phyloP scores from a whole-genome alignment of 306 rosid species.

The Vicia sativa region DNA sequence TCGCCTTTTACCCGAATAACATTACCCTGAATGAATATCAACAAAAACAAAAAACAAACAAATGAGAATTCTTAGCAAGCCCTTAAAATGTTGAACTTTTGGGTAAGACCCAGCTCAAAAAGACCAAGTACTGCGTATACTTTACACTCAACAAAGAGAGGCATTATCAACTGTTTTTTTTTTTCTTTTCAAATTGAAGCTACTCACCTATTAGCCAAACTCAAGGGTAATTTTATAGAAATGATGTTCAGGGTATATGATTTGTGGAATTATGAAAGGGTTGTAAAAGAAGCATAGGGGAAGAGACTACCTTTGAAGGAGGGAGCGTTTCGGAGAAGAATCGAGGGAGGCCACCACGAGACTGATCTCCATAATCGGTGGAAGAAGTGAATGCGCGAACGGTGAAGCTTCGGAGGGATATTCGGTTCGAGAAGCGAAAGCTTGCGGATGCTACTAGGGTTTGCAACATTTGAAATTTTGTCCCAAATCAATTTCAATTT shows the following conservation, averaged over 20 bases:
- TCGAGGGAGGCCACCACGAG: constrained; percentile 93
- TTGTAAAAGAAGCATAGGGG: constrained; percentile 4
- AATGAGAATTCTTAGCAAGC: not conserved
- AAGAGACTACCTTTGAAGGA: constrained; percentile 65
- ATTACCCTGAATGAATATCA: constrained; percentile 60
- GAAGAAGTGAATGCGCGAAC: constrained; percentile 62
- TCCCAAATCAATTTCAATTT: constrained; percentile 27
- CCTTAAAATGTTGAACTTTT: not conserved
- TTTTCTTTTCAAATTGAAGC: constrained; percentile 7
- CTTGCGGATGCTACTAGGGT: constrained; percentile 47
- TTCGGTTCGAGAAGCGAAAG: constrained; percentile 45
- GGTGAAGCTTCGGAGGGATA: constrained; percentile 45
- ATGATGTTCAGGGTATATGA: too few relatives aligned
- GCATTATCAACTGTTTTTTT: constrained; percentile 11
- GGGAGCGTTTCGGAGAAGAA: constrained; percentile 83
- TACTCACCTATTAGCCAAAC: not conserved
- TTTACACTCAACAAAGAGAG: not conserved
- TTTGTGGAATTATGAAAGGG: not conserved
- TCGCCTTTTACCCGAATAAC: constrained; percentile 73
- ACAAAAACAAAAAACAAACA: not conserved
- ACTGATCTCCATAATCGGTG: constrained; percentile 58
- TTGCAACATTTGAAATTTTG: constrained; percentile 63
- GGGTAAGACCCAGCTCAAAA: constrained; percentile 14
- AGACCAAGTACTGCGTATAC: not conserved
- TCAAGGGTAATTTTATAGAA: not conserved